Evolutionary conservation across 2,329 filamentous ascomycete genomes (phyloP).

Genomic region (Penicillium sp.): DNA sequence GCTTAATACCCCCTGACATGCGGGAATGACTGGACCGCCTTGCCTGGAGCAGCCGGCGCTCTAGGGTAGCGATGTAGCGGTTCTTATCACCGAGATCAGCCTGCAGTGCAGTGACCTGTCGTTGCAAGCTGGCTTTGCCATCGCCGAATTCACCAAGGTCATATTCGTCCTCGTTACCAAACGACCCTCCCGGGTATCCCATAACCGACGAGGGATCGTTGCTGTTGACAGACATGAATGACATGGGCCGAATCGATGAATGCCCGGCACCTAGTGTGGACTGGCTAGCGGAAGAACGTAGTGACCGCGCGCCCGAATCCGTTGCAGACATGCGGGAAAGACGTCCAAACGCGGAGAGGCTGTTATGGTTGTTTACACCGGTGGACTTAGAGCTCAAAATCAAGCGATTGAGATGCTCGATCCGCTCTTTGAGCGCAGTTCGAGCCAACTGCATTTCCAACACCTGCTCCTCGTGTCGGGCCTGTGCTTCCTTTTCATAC

Average conservation of each 20-base stretch:
- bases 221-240: constrained; percentile 60
- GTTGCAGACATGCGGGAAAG: constrained; percentile 59
- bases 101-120: constrained; percentile 90
- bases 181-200: constrained; percentile 31
- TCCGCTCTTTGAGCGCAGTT: constrained; percentile 93
- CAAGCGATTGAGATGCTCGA: constrained; percentile 91
- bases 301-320: constrained; percentile 50
- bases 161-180: constrained; percentile 54
- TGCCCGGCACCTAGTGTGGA: constrained; percentile 53
- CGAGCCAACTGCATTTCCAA: constrained; percentile 96
- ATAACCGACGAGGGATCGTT: constrained; percentile 32
- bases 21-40: constrained; percentile 85
- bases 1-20: constrained; percentile 69
- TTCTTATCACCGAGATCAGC: constrained; percentile 97
- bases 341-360: constrained; percentile 65
- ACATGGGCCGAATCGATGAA: constrained; percentile 62
- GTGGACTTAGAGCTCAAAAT: constrained; percentile 95
- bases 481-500: constrained; percentile 74
- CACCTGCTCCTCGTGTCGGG: constrained; percentile 94
- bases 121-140: constrained; percentile 73
- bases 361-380: constrained; percentile 79
- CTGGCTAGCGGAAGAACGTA: constrained; percentile 67
- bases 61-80: constrained; percentile 88
- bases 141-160: constrained; percentile 84
- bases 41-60: constrained; percentile 88